Base-by-base conservation (phyloP, 306 rosid genomes). In the Fragaria ananassa region DNA sequence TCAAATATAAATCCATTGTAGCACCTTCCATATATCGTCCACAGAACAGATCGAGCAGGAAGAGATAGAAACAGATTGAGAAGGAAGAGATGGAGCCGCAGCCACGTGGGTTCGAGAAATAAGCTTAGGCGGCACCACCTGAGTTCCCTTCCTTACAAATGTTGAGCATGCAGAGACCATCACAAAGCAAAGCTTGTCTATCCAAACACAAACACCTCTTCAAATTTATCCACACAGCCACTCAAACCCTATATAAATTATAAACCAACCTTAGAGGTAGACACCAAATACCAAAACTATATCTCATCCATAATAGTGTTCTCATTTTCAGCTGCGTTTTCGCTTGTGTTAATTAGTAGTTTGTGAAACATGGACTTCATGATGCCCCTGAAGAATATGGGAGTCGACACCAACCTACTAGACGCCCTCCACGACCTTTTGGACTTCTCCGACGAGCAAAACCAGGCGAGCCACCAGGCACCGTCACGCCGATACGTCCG, bases 391-490 rank as follows among this genome's bases (percentile, higher is more conserved):
- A 86, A 76, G 70, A 69, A 47, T 29, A n/a, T 88, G 71, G 83
- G 83, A 10, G 12, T 83, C 21, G 89, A 85, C 13, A 72, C 79
- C 10, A 47, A 46, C 51, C 42, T 81, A 18, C 29, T 83, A 1
- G 83, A 85, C 39, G 49, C 81, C 47, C 71, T 86, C 70, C 89
- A 88, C 62, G 88, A 87, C 81, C 71, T 80, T 21, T 78, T 87
- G 0, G 91, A 87, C 49, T 47, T 80, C 63, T 9, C 85, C 2
- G 88, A 82, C 21, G 88, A 85, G 72, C 14, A 77, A 0, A 76
- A 72, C 46, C 72, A 85, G 79, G 4, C 74, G 10, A 44, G 67
- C 65, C 84, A 71, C 73, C 79, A 44, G 54, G 78, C 77, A 8
- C 87, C 91, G 7, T 78, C 85, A 1, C 83, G 85, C 6, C 53